phyloP scores from a whole-genome alignment of 306 rosid genomes.

The Astragalus glycyphyllos region DNA sequence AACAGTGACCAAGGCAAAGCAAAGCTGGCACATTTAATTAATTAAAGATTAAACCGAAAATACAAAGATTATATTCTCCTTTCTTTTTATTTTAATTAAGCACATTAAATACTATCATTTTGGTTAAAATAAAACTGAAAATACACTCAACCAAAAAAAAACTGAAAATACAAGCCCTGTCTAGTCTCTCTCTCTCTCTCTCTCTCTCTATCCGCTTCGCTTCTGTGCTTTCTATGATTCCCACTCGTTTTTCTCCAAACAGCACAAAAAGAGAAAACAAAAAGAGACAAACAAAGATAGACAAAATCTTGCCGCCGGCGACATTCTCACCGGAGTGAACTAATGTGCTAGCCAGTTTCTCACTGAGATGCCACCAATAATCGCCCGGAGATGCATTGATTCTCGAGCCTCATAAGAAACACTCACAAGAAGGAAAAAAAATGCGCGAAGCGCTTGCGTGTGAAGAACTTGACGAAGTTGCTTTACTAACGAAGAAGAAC shows the following conservation, averaged over 20 bases:
- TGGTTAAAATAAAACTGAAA: conserved; percentile 26
- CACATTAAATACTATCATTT: not conserved
- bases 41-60: too few relatives aligned
- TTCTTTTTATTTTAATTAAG: not conserved
- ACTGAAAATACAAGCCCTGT: conserved; percentile 30
- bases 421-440: conserved; percentile 27
- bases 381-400: conserved; percentile 45
- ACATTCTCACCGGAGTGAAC: not conserved
- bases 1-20: conserved; percentile 32
- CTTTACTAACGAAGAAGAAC: conserved; percentile 58
- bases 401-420: conserved; percentile 6
- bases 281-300: conserved; percentile 38
- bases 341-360: not conserved
- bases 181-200: conserved; percentile 40
- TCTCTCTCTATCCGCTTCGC: conserved; percentile 45
- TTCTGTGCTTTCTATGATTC: conserved; percentile 58
- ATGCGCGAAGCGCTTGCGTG: conserved; percentile 72
- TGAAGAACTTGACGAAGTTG: conserved; percentile 49
- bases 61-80: not conserved
- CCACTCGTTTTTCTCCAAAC: conserved; percentile 61
- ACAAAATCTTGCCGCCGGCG: conserved; percentile 49
- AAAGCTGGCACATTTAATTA: conserved; percentile 53
- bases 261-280: conserved; percentile 54
- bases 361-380: not conserved
- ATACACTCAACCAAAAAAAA: conserved; percentile 29